Conservation (phyloP, 1,284 basidiomycete species). For the Ceraceosorus bombacis region DNA sequence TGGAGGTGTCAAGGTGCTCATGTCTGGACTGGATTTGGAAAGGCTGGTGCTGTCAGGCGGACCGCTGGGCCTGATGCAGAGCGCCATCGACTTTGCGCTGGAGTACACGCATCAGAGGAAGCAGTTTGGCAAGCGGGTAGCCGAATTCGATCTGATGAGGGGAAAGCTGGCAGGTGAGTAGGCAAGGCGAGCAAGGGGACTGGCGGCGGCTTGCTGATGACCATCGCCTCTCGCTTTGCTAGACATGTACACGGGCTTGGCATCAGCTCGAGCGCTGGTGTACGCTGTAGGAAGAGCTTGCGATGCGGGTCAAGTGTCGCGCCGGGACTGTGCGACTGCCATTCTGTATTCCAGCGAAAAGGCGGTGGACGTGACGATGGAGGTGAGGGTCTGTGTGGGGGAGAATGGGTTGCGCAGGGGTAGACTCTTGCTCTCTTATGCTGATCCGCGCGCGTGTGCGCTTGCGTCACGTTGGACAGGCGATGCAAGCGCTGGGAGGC, state of each 20-base stretch:
- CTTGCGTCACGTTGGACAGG: conserved; percentile 1
- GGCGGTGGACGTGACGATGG: conserved; percentile 30
- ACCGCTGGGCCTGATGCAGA: conserved; percentile 75
- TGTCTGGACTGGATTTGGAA: conserved; percentile 89
- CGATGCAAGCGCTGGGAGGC: conserved; percentile 36
- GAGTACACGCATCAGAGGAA: conserved; percentile 83
- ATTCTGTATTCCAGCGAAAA: conserved; percentile 34
- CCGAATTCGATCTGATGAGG: conserved; percentile 93
- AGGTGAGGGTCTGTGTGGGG: no score
- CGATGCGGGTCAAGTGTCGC: conserved; percentile 36
- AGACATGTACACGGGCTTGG: conserved; percentile 93
- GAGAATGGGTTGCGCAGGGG: no score
- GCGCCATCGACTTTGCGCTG: conserved; percentile 78
- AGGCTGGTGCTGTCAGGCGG: conserved; percentile 83
- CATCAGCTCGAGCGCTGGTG: conserved; percentile 79
- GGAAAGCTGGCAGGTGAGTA: conserved; percentile 55
- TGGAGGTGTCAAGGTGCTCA: conserved; percentile 75
- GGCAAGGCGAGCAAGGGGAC: neutral
- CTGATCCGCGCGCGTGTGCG: neutral
- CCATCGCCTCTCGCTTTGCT: no score
- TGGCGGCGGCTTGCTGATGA: no score
- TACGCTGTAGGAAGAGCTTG: conserved; percentile 62
- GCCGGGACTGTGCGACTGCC: conserved; percentile 52
- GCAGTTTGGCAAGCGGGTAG: conserved; percentile 78
- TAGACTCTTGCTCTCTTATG: neutral